phyloP scores from a whole-genome alignment of 169 alveolate species.

The Sarcocystis neurona region DNA sequence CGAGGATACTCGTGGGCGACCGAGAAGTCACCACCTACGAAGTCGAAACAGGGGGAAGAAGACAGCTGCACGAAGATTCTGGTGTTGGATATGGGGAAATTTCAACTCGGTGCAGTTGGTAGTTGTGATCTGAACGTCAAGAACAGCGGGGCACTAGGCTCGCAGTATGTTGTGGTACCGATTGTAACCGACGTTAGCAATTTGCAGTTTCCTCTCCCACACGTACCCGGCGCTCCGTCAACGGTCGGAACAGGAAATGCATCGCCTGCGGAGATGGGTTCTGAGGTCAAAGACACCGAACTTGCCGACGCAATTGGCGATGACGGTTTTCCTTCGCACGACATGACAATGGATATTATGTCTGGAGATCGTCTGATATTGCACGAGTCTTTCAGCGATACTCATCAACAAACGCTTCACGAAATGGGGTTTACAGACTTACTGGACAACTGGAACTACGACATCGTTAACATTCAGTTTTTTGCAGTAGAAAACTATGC shows the following conservation, averaged over 20 bases:
- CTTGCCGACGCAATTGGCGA: too few species aligned
- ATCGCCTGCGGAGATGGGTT: not conserved
- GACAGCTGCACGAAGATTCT: not conserved
- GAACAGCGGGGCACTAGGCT: not conserved
- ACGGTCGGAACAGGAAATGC: not conserved
- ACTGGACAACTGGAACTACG: not conserved
- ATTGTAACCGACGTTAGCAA: not conserved
- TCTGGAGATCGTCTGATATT: not conserved
- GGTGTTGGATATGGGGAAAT: not conserved
- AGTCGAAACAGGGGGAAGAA: not conserved
- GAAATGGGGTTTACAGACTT: not conserved
- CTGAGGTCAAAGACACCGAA: not conserved
- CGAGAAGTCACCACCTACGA: not conserved
- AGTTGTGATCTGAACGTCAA: not conserved
- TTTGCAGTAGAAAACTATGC: not conserved
- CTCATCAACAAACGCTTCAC: not conserved
- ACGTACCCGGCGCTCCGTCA: not conserved
- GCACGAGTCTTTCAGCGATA: not conserved
- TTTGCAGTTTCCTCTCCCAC: constrained; percentile 3
- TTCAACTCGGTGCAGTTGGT: constrained; percentile 14
- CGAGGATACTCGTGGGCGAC: too few species aligned
- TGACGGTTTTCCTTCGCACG: too few species aligned
- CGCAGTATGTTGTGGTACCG: not conserved
- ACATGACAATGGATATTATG: not conserved
- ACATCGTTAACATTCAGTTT: not conserved